Percentiles rank a stretch among this genome's conserved stretches.
These are phyloP conservation scores for Thelonectria discophora DNA, from an alignment of 2,329 filamentous ascomycete genomes.

Conservation along the genomic window DNA sequence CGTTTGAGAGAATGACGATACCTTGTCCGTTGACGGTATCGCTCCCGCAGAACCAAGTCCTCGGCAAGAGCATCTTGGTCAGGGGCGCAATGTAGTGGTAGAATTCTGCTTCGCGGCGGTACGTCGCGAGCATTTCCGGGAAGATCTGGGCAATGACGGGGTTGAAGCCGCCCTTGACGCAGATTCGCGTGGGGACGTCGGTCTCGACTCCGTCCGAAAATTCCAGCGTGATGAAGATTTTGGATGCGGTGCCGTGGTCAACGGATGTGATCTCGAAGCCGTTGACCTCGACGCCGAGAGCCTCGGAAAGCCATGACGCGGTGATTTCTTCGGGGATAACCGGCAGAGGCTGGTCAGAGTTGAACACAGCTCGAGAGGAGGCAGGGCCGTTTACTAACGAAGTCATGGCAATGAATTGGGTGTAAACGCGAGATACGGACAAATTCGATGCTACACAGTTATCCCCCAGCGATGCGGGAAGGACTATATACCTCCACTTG, in stretches of 20 bases:
- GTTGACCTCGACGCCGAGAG: slow-evolving; percentile 9
- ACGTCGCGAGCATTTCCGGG: slow-evolving; percentile 18
- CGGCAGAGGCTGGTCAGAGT: slow-evolving; percentile 20
- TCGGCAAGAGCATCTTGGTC: slow-evolving; percentile 18
- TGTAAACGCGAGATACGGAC: neutral
- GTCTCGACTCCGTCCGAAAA: slow-evolving; percentile 20
- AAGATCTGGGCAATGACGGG: slow-evolving; percentile 1
- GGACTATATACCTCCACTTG: slow-evolving; percentile 7
- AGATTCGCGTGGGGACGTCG: slow-evolving; percentile 14
- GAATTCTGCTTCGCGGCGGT: slow-evolving; percentile 25
- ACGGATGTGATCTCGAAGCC: slow-evolving; percentile 8
- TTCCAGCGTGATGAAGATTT: slow-evolving; percentile 16
- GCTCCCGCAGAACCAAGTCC: slow-evolving; percentile 20
- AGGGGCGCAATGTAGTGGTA: slow-evolving; percentile 15
- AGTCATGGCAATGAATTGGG: neutral
- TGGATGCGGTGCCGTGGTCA: slow-evolving; percentile 15
- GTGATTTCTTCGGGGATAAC: slow-evolving; percentile 17
- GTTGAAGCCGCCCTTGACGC: slow-evolving; percentile 24
- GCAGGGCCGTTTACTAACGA: slow-evolving; percentile 13
- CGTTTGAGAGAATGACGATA: slow-evolving; percentile 20
- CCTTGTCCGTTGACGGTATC: slow-evolving; percentile 23
- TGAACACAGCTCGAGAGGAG: slow-evolving; percentile 5
- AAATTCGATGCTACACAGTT: neutral
- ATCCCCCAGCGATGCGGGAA: neutral
- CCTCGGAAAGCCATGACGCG: slow-evolving; percentile 16